Evolutionary conservation across 1,284 basidiomycete genomes (phyloP).

Genomic region (Ganoderma resinaceum): DNA sequence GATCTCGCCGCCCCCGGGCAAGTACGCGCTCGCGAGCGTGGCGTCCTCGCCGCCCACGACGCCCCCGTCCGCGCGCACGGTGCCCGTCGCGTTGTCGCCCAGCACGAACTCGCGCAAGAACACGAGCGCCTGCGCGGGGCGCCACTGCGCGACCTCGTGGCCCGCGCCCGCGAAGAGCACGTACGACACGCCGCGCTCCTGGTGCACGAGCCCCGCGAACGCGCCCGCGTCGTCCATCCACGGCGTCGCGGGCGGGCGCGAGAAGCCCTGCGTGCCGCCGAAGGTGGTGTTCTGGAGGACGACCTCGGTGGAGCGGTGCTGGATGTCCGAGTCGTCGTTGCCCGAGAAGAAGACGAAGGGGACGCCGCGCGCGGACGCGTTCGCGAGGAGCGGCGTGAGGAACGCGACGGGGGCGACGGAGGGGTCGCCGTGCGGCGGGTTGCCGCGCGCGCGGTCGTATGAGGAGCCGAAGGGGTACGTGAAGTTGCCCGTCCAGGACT

Average conservation of each 20-base stretch:
- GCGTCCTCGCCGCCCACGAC: constrained; percentile 56
- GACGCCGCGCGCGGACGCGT: constrained; percentile 36
- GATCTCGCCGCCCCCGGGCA: constrained; percentile 46
- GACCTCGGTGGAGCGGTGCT: constrained; percentile 58
- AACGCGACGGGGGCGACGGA: constrained; percentile 44
- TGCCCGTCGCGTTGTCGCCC: constrained; percentile 39
- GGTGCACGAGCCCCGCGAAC: constrained; percentile 42
- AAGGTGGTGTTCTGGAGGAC: constrained; percentile 47
- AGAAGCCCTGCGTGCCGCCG: constrained; percentile 72
- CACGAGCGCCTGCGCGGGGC: constrained; percentile 42
- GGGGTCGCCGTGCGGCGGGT: constrained; percentile 47
- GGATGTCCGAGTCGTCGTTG: constrained; percentile 40
- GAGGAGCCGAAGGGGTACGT: constrained; percentile 57
- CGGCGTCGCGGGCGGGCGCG: constrained; percentile 64
- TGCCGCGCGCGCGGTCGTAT: constrained; percentile 27
- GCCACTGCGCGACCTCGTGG: constrained; percentile 40
- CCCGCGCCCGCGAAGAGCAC: constrained; percentile 40
- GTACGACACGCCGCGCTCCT: constrained; percentile 42
- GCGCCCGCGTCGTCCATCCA: constrained; percentile 44
- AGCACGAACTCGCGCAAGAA: constrained; percentile 43
- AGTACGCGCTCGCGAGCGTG: constrained; percentile 48
- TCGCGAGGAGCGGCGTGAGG: constrained; percentile 38
- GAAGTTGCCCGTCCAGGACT: constrained; percentile 57
- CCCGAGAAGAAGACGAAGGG: constrained; percentile 41
- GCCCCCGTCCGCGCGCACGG: constrained; percentile 27